Percentiles rank a stretch among this genome's conserved stretches.
Conservation (phyloP, 208 protist genomes). For the Acanthamoeba castellanii region DNA sequence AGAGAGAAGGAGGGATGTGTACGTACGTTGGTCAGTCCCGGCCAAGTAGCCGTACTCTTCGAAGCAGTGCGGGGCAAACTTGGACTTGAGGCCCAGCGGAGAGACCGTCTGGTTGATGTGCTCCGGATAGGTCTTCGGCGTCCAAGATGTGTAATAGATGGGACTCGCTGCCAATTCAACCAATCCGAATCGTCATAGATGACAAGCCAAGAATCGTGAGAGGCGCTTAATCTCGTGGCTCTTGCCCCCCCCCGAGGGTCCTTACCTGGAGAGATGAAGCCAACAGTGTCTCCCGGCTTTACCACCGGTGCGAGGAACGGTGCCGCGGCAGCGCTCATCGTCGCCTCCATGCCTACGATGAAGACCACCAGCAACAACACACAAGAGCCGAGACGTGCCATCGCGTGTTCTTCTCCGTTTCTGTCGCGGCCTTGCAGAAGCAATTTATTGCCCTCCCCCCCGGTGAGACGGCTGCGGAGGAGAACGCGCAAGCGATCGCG, state of each 20-base stretch:
- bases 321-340: not conserved
- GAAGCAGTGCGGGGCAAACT: slow-evolving; percentile 55
- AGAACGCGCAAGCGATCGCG: too few species aligned
- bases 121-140: not conserved
- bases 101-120: slow-evolving; percentile 29
- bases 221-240: not conserved
- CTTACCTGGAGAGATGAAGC: slow-evolving; percentile 60
- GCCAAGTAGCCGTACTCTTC: slow-evolving; percentile 71
- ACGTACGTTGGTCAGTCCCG: slow-evolving; percentile 16
- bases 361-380: not conserved
- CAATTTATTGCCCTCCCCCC: not conserved
- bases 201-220: not conserved
- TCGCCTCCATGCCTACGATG: not conserved
- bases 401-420: too few species aligned
- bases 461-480: too few species aligned
- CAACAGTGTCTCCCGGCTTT: slow-evolving; percentile 35
- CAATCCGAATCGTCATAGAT: not conserved
- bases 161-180: slow-evolving; percentile 24
- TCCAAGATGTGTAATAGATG: slow-evolving; percentile 45
- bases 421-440: not conserved
- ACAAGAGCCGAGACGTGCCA: not conserved
- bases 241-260: too few species aligned
- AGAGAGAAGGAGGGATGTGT: not conserved
- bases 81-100: slow-evolving; percentile 26
- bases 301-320: not conserved